Conservation (phyloP, 2,329 filamentous ascomycete genomes). For the Xylaria sp. region DNA sequence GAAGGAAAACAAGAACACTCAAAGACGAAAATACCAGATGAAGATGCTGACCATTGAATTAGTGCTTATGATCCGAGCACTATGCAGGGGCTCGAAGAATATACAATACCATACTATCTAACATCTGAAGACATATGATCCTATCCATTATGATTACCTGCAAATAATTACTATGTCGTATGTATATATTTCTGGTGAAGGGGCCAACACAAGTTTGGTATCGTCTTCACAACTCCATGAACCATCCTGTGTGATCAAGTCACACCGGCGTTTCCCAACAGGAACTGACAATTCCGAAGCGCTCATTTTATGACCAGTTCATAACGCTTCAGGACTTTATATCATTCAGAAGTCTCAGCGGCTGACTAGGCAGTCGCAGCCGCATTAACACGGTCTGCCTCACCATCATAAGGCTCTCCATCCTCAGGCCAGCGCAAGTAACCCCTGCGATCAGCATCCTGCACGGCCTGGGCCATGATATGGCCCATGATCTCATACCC, state of each 20-base stretch:
- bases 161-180: slow-evolving; percentile 23
- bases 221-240: slow-evolving; percentile 9
- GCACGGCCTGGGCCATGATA: slow-evolving; percentile 43
- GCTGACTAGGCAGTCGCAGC: slow-evolving; percentile 1
- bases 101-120: slow-evolving; percentile 14
- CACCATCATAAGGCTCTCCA: slow-evolving; percentile 44
- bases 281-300: slow-evolving; percentile 10
- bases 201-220: not conserved
- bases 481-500: slow-evolving; percentile 48
- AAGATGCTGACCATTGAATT: slow-evolving; percentile 21
- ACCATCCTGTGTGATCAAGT: not conserved
- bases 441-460: slow-evolving; percentile 43
- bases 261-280: not conserved
- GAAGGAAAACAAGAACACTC: not conserved
- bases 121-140: slow-evolving; percentile 11
- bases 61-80: not conserved
- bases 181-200: not conserved
- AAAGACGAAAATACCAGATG: not conserved
- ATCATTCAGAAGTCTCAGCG: not conserved
- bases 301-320: not conserved
- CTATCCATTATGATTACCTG: slow-evolving; percentile 1
- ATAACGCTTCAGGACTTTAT: slow-evolving; percentile 2
- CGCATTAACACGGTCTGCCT: slow-evolving; percentile 37
- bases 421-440: slow-evolving; percentile 46
- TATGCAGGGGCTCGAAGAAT: not conserved